Base-by-base conservation (phyloP, 768 basidiomycete genomes). In the Termitomyces sp. region DNA sequence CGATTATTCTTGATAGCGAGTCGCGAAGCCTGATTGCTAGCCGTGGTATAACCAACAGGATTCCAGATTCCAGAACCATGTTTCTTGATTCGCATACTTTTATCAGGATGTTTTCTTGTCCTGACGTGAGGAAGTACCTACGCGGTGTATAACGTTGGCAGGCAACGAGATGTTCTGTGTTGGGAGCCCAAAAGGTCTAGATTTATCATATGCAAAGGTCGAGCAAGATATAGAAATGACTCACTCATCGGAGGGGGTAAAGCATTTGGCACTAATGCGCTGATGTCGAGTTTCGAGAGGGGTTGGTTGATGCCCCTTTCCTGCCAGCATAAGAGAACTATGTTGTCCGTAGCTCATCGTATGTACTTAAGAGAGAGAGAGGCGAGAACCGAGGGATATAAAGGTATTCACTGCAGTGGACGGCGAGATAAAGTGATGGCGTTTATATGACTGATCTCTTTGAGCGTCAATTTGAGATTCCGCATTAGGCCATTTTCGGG, bases 191-290 rank as follows among this genome's bases (percentile, higher is more conserved):
- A 57, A 57, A 29, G 6, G 51, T 20, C 56, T 57, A 31, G 3
- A 24, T 12, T 36, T 16, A 18, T 33, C 3, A 9, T 34, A 31
- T 28, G 3, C 13, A 28, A 26, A 52, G 34, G 22, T 57, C 34
- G 13, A 56, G 20, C 6, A 15, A 46, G 12, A 16, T 13, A 29
- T 15, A n/a, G 8, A 39, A 3, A 18, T 18, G 15, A 47, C 56
- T 12, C 20, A 57, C 56, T 53, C 56, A n/a, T 57, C 56, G 20
- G 56, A 51, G 24, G 56, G 56, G 44, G 51, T 52, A 28, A 57
- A 57, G 36, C 44, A 52, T 45, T 57, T 57, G 10, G 56, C 56
- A 36, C 51, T 52, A 7, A 57, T 37, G 22, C 51, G 51, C 28
- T 57, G 50, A 47, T 57, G 51, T n/a, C 36, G 51, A 28, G 51